phyloP scores from a whole-genome alignment of 768 basidiomycete species.

The Paxillus ammoniavirescens region DNA sequence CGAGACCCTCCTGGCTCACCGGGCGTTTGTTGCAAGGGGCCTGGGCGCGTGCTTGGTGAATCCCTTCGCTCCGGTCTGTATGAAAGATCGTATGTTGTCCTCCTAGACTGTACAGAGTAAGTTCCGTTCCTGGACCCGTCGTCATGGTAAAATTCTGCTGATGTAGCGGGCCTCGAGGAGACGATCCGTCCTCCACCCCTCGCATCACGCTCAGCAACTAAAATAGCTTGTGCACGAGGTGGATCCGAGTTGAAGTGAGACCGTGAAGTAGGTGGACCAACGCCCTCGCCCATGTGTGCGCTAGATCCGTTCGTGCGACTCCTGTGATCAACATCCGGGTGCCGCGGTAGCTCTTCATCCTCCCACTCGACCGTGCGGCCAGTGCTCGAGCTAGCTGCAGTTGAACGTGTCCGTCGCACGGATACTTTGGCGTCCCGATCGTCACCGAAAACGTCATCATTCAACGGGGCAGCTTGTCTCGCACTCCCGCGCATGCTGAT shows the following conservation, averaged over 20 bases:
- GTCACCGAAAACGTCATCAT: constrained; percentile 38
- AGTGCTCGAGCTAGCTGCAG: constrained; percentile 1
- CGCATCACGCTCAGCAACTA: constrained; percentile 19
- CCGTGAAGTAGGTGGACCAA: constrained; percentile 16
- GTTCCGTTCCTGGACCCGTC: constrained; percentile 9
- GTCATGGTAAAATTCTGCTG: constrained; percentile 44
- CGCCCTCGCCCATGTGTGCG: constrained; percentile 17
- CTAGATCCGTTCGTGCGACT: constrained; percentile 24
- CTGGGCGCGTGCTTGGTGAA: constrained; percentile 10
- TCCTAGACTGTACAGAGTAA: constrained; percentile 20
- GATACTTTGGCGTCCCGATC: constrained; percentile 18
- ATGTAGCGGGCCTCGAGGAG: constrained; percentile 47
- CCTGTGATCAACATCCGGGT: constrained; percentile 16
- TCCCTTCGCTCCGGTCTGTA: constrained; percentile 20
- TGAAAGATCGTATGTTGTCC: constrained; percentile 24
- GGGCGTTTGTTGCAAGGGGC: constrained; percentile 16
- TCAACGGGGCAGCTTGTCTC: constrained; percentile 25
- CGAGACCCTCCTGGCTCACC: constrained; percentile 15
- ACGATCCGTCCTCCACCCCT: constrained; percentile 15
- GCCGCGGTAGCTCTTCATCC: constrained; percentile 21
- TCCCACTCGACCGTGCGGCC: constrained; percentile 23
- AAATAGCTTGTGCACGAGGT: constrained; percentile 12
- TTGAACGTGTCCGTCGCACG: constrained; percentile 16
- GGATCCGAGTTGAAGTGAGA: constrained; percentile 27
- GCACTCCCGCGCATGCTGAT: constrained; percentile 41